A percentile compares a stretch with the other conserved stretches of the same genome.
phyloP scores from a whole-genome alignment of 176 grass and related monocot species.

The Puccinellia tenuiflora region DNA sequence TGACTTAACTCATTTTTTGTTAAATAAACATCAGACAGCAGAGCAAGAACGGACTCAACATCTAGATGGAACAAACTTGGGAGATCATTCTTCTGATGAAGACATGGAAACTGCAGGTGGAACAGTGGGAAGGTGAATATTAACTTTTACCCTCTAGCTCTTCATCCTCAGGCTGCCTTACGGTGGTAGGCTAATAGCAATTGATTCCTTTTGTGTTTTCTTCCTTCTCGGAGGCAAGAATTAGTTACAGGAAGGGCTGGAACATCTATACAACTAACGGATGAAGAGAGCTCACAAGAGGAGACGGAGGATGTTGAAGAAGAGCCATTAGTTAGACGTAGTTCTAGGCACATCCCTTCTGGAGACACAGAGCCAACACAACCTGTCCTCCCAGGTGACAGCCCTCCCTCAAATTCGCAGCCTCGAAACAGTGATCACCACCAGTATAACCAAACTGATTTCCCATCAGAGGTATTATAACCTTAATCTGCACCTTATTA shows the following conservation, averaged over 20 bases:
- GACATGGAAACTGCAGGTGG: conserved; percentile 13
- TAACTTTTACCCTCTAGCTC: conserved; percentile 20
- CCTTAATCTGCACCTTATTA: background rate
- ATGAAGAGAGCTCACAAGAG: conserved; percentile 51
- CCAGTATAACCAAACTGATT: conserved; percentile 39
- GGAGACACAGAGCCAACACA: conserved; percentile 36
- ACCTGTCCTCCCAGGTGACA: conserved; percentile 19
- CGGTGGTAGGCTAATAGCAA: background rate
- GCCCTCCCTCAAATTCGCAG: conserved; percentile 34
- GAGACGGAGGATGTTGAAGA: conserved; percentile 80
- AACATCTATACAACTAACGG: conserved; percentile 41
- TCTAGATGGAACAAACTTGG: conserved; percentile 30
- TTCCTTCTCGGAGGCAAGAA: conserved; percentile 62
- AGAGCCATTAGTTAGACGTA: conserved; percentile 60
- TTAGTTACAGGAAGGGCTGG: conserved; percentile 46
- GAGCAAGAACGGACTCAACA: conserved; percentile 36
- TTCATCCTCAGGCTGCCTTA: conserved; percentile 16
- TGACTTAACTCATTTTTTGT: background rate
- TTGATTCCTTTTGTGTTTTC: conserved; percentile 11
- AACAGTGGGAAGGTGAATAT: conserved; percentile 65
- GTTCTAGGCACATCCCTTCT: conserved; percentile 45
- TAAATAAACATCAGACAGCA: conserved; percentile 33
- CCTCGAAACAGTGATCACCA: conserved; percentile 27
- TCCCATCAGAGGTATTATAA: conserved; percentile 67
- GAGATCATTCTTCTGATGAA: conserved; percentile 43